Evolutionary conservation across 331 rosid genomes (phyloP).

Genomic region (Quercus phellos): DNA sequence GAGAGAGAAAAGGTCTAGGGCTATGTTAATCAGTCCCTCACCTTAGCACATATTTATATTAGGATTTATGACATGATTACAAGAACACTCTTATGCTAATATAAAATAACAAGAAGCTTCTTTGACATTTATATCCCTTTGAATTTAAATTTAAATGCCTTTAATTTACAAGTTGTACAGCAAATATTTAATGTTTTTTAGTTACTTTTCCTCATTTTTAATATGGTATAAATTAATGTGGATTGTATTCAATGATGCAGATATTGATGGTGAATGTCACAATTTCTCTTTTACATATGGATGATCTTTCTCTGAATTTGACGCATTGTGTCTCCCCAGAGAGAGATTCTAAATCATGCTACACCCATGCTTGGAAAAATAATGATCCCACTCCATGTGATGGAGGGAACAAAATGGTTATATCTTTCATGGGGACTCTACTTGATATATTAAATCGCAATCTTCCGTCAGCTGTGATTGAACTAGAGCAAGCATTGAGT

Average conservation of each 20-base stretch:
- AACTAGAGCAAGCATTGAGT: constrained; percentile 46
- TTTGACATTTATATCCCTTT: constrained; percentile 3
- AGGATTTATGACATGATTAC: no score
- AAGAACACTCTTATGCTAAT: no score
- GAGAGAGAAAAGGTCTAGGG: no score
- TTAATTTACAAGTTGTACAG: not conserved
- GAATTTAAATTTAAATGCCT: constrained; percentile 15
- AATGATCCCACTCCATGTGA: constrained; percentile 41
- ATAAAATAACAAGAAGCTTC: no score
- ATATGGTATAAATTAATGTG: not conserved
- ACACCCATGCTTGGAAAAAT: constrained; percentile 38
- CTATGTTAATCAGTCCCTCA: no score
- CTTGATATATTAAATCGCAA: constrained; percentile 61
- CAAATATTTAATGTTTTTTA: not conserved
- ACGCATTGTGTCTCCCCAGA: constrained; percentile 51
- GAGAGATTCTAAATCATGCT: constrained; percentile 36
- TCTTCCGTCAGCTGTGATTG: constrained; percentile 62
- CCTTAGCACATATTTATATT: no score
- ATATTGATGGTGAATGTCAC: constrained; percentile 77
- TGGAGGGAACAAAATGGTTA: constrained; percentile 78
- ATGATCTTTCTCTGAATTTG: constrained; percentile 64
- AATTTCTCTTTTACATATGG: constrained; percentile 85
- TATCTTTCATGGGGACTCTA: constrained; percentile 65
- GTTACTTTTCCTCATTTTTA: not conserved
- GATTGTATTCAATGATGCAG: constrained; percentile 40